Conservation (phyloP, 2,329 filamentous ascomycete genomes). For the Ceratocystis diversiconidia region DNA sequence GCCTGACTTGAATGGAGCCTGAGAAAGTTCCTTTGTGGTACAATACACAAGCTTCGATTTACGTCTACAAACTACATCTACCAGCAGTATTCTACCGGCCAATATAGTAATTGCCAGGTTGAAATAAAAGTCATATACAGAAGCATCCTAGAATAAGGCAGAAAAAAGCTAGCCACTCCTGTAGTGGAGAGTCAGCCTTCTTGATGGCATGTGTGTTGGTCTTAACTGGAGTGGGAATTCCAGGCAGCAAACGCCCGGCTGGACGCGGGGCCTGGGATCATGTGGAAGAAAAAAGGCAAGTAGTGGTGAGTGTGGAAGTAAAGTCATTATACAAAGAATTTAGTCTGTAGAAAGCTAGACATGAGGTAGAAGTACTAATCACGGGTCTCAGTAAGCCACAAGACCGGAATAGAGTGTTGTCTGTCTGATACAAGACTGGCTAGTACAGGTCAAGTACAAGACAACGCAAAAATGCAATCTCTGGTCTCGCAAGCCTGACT, state of each 20-base stretch:
- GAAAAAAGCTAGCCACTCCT: neutral
- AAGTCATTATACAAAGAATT: too few relatives aligned
- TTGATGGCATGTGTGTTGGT: neutral
- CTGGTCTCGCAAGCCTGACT: neutral
- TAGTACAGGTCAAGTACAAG: neutral
- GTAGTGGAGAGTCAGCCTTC: neutral
- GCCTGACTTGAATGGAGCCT: neutral
- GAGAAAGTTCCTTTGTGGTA: neutral
- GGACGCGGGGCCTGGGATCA: neutral
- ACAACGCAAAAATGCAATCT: neutral
- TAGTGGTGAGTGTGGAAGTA: neutral
- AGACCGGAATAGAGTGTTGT: neutral
- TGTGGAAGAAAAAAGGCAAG: neutral
- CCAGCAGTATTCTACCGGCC: neutral
- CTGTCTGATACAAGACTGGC: neutral
- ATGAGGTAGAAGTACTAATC: neutral
- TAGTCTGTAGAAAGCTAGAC: neutral
- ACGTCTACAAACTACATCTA: neutral
- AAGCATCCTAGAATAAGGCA: too few relatives aligned
- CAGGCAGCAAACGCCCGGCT: neutral
- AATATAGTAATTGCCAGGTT: neutral
- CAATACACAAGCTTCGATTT: neutral
- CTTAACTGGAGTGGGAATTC: neutral
- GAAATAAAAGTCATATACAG: neutral
- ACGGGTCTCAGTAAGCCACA: neutral